Evolutionary conservation across 208 protist genomes (phyloP), one percentile per base, ranked within the genome.

Genomic region (Herpetomonas samuelpessoai): DNA sequence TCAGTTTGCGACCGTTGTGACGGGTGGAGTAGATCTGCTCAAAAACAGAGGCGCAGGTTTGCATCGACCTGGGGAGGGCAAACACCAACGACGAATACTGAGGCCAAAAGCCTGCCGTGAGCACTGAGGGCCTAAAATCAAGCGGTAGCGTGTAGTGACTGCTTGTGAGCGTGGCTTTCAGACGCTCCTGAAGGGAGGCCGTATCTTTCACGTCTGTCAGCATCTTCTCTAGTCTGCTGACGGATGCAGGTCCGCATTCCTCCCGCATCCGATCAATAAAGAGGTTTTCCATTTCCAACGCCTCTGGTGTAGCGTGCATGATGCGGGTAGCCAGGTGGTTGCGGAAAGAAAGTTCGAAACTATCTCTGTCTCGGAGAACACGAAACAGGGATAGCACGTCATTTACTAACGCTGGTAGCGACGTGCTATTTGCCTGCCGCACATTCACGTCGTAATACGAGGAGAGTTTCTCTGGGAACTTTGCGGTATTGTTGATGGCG

Each of bases 161-260:
- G 19, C 27, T 47, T 27, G 47, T 51, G 58, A 78, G 68, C 21
- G 67, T 67, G 12, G 55, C 44, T n/a, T 69, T 21, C 12, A 79
- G 29, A 10, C 65, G 72, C 19, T 59, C 57, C 28, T 78, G 62
- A 6, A 50, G 57, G 21, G 46, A 25, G 0, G 45, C 64, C 38
- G 64, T 62, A 57, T 52, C 72, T 18, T 71, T 67, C 30, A 71
- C 62, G 53, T 93, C 86, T 46, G 72, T 74, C 0, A 93, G 64
- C 84, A 95, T 91, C 48, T 74, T 75, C 35, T 91, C 76, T 38
- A 92, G 58, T 21, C 81, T 71, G 57, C 80, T 86, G 22, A 82
- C 79, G 26, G 74, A 47, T 21, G 71, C 69, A 2, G 78, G 58
- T 21, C 75, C 76, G 55, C 68, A 76, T 59, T 86, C 71, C 45